Evolutionary conservation across 768 basidiomycete species (phyloP), one percentile per base, ranked within the genome.

Genomic region (Pulveroboletus sp.): DNA sequence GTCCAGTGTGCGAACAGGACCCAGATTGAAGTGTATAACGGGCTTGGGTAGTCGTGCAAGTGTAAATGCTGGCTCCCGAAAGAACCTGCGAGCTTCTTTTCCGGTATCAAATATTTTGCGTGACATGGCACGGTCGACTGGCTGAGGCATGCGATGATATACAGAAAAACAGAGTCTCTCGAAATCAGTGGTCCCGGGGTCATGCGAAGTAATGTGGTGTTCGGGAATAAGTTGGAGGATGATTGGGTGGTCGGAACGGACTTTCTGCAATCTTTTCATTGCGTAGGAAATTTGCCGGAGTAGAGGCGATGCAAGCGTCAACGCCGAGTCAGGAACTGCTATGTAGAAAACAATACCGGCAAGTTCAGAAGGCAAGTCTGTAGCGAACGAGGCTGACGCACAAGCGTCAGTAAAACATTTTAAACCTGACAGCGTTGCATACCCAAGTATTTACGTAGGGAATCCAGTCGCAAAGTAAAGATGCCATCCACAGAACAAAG

Each of bases 151-250:
- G 23, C 88, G 80, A 61, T 89, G 80, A 68, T 93, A 94, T 14
- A 91, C 69, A 0, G 83, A 81, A 34, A 72, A 72, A 32, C 81
- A 84, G 13, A 89, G 72, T 33, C 75, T 72, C 39, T 75, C 71
- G n/a, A 76, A 70, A 32, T 65, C 58, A 10, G 51, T 52, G 42
- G 43, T 45, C 27, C 42, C 58, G 21, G 50, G 53, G 32, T 58
- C 54, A 21, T 60, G 56, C 16, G 72, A 69, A 10, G 75, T 72
- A 37, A 87, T 69, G 37, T 79, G 68, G 27, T 78, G 72, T 52
- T 90, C 84, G 4, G 90, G 87, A 37, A 93, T 71, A 53, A 91
- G 79, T 47, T 93, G 87, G 50, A 89, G 79, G 24, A 85, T 71
- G 16, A 86, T 72, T 43, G 80, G 79, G 13, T 64, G 49, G 20